These are phyloP conservation scores for Paralagenidium karlingii DNA, from an alignment of 352 stramenopile species.

Conservation along the genomic window DNA sequence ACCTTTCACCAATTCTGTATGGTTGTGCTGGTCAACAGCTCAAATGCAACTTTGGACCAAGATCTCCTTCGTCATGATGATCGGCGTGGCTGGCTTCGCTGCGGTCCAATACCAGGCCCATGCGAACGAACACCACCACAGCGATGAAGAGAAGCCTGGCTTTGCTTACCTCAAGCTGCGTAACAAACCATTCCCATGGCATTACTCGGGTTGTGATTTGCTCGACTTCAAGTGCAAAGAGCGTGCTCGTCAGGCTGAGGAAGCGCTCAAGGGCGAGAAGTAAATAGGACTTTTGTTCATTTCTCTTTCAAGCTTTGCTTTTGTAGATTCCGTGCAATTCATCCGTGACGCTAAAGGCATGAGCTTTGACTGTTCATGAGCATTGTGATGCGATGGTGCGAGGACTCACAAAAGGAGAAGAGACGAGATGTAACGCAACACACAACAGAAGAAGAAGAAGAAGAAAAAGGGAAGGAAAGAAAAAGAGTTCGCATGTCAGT, in stretches of 20 bases:
- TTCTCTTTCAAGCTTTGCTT: not conserved
- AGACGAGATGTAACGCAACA: too few relatives aligned
- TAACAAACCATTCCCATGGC: slow-evolving; percentile 80
- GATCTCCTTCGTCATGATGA: slow-evolving; percentile 81
- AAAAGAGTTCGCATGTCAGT: too few relatives aligned
- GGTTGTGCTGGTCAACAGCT: slow-evolving; percentile 15
- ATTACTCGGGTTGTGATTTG: slow-evolving; percentile 68
- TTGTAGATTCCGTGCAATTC: not conserved
- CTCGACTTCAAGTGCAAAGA: slow-evolving; percentile 65
- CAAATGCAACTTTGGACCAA: slow-evolving; percentile 79
- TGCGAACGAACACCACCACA: slow-evolving; percentile 23
- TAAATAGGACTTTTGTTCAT: slow-evolving; percentile 1
- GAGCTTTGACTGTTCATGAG: not conserved
- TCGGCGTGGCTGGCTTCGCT: slow-evolving; percentile 34
- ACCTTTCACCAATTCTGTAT: too few relatives aligned
- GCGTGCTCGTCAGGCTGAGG: slow-evolving; percentile 41
- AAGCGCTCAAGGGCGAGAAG: slow-evolving; percentile 35
- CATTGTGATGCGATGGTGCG: not conserved
- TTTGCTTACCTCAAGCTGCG: slow-evolving; percentile 82
- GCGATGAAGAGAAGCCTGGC: slow-evolving; percentile 45
- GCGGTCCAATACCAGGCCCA: slow-evolving; percentile 38
- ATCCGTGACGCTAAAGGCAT: not conserved
- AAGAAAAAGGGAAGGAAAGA: too few relatives aligned
- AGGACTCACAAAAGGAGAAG: too few relatives aligned
- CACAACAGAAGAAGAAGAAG: too few relatives aligned